Conservation (phyloP, 192 early-diverging fungal genomes). For the Umbelopsis isabellina region DNA sequence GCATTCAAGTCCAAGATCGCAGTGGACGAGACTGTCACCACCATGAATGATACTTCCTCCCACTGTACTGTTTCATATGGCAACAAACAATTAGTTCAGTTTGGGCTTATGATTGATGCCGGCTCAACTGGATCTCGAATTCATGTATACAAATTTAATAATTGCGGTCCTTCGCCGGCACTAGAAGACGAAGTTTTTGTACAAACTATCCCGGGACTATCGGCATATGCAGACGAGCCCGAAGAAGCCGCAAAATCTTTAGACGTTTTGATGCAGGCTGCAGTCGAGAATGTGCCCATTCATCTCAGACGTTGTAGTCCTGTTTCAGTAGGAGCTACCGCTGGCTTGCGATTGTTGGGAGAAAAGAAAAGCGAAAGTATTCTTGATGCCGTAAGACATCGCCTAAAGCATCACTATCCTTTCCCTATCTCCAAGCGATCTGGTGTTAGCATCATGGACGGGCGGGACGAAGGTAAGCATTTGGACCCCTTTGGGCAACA, state of each 20-base stretch:
- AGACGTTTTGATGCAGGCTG: conserved; percentile 75
- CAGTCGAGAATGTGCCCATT: conserved; percentile 66
- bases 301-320: conserved; percentile 81
- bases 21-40: neutral
- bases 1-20: conserved; percentile 2
- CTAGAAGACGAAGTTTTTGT: conserved; percentile 92
- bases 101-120: conserved; percentile 94
- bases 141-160: conserved; percentile 96
- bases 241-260: conserved; percentile 80
- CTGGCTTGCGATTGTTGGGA: conserved; percentile 85
- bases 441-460: conserved; percentile 92
- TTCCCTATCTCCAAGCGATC: conserved; percentile 74
- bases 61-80: conserved; percentile 67
- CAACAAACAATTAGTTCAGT: conserved; percentile 79
- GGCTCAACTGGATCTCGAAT: conserved; percentile 97
- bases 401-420: conserved; percentile 74
- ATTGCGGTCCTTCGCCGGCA: conserved; percentile 81
- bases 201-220: conserved; percentile 85
- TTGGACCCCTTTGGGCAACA: neutral
- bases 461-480: conserved; percentile 85
- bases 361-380: conserved; percentile 72
- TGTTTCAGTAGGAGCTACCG: conserved; percentile 94
- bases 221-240: conserved; percentile 69
- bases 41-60: conserved; percentile 41
- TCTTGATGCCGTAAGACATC: conserved; percentile 67